Evolutionary conservation across 2,329 filamentous ascomycete species (phyloP), one percentile per base, ranked within the genome.

Genomic region (Epichloe scottii): DNA sequence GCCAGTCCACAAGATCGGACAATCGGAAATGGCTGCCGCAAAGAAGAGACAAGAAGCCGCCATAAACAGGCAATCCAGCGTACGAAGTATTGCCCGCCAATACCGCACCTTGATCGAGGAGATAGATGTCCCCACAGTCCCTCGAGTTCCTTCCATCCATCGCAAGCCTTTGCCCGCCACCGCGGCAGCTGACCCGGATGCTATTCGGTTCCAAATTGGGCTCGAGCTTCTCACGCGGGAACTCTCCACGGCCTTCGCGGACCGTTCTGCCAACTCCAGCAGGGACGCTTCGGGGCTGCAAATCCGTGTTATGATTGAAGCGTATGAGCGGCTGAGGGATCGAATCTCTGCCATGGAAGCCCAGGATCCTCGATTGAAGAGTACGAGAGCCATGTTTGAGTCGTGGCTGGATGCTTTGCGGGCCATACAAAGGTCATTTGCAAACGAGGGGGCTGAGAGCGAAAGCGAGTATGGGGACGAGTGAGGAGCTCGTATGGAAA

Each of bases 291-390:
- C 75, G 14, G 69, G 71, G 1, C 58, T 79, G 40, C 76, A 79
- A 58, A 60, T 79, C 17, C 74, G 73, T 71, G 68, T 75, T 42
- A 79, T 79, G 76, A 79, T 79, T 48, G 76, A 79, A 56, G 76
- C 76, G 3, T 79, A 79, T 57, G 76, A 79, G 65, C 68, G 68
- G 53, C 62, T 80, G 51, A 66, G 73, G 15, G 72, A 77, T 42
- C 69, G 70, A 56, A 59, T 79, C 0, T 57, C 63, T 0, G 64
- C 60, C 2, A 64, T 64, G 58, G 63, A 66, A 51, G 54, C 62
- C 34, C 55, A 56, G 0, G 60, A 68, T 2, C 54, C 70, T 14
- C 65, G 71, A 54, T 53, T 56, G 34, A 49, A 53, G 35, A 59
- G 58, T 15, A 61, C 63, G 21, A 56, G 55, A 5, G 58, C 57